A percentile compares a stretch with the other conserved stretches of the same genome.
phyloP scores from a whole-genome alignment of 2,329 filamentous ascomycete species.

The Ophioceras dolichostomum region DNA sequence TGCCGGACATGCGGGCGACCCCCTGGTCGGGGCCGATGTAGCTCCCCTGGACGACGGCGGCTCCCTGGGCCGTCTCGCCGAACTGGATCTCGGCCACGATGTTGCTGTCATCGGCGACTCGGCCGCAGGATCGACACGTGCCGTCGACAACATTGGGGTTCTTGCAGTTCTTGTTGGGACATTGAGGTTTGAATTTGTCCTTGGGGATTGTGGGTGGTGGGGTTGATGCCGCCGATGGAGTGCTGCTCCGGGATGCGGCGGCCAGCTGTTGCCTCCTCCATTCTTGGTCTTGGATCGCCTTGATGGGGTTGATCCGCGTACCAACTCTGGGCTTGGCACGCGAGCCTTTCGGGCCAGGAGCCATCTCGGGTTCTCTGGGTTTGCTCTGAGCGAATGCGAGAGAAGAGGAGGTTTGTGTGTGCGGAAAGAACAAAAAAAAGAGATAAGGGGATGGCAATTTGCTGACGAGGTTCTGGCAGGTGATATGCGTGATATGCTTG shows the following conservation, averaged over 20 bases:
- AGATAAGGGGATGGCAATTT: no score
- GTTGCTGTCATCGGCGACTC: conserved; percentile 70
- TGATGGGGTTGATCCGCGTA: conserved; percentile 26
- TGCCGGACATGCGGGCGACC: conserved; percentile 54
- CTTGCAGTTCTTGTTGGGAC: conserved; percentile 48
- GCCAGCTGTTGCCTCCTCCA: conserved; percentile 27
- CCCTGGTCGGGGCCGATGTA: conserved; percentile 80
- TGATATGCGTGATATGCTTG: no score
- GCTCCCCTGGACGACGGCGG: conserved; percentile 81
- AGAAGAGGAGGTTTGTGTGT: no score
- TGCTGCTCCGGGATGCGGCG: no score
- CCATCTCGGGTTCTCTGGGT: no score
- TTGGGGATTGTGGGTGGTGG: conserved; percentile 8
- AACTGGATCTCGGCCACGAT: conserved; percentile 91
- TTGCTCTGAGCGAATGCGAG: no score
- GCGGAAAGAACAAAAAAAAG: no score
- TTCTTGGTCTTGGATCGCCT: conserved; percentile 39
- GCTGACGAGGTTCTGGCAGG: no score
- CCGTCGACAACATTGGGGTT: conserved; percentile 51
- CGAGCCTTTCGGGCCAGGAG: background rate
- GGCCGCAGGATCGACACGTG: conserved; percentile 75
- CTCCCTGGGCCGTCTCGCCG: conserved; percentile 74
- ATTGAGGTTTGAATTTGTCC: conserved; percentile 27
- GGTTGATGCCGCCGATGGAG: conserved; percentile 3
- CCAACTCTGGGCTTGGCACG: no score